A percentile compares a stretch with the other conserved stretches of the same genome.
Evolutionary conservation across 1,284 basidiomycete species (phyloP).

Genomic region (Omphalotus olearius): DNA sequence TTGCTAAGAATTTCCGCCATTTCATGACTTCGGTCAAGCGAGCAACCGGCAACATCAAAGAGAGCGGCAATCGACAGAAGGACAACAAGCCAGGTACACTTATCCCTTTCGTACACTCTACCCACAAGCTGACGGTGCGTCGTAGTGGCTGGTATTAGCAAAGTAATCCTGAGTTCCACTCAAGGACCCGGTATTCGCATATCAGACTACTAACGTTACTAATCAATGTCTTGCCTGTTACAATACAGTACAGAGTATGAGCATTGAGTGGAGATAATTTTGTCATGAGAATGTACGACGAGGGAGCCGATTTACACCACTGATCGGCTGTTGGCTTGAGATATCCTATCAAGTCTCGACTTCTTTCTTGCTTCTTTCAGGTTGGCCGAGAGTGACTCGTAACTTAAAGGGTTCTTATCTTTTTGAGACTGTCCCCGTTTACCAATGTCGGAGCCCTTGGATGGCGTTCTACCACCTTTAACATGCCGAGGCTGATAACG

Average conservation of each 20-base stretch:
- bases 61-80: conserved; percentile 26
- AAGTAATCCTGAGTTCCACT: conserved; percentile 79
- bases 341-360: conserved; percentile 21
- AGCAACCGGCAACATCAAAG: conserved; percentile 64
- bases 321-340: neutral
- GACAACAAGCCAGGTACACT: conserved; percentile 35
- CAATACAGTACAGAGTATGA: neutral
- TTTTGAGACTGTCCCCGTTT: conserved; percentile 37
- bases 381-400: conserved; percentile 36
- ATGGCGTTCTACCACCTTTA: conserved; percentile 24
- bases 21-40: conserved; percentile 78
- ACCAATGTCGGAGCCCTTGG: conserved; percentile 52
- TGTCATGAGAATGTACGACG: neutral
- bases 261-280: conserved; percentile 3
- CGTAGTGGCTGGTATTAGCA: conserved; percentile 65
- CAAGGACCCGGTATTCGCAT: conserved; percentile 85
- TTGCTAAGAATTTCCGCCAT: conserved; percentile 76
- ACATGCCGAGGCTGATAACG: conserved; percentile 42
- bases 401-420: conserved; percentile 29
- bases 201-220: conserved; percentile 40
- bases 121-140: conserved; percentile 4
- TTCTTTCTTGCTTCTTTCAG: conserved; percentile 33
- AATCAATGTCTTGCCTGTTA: neutral
- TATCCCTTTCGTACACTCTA: neutral
- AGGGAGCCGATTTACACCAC: neutral